phyloP scores from a whole-genome alignment of 768 basidiomycete genomes.

The Podaxis sp. region DNA sequence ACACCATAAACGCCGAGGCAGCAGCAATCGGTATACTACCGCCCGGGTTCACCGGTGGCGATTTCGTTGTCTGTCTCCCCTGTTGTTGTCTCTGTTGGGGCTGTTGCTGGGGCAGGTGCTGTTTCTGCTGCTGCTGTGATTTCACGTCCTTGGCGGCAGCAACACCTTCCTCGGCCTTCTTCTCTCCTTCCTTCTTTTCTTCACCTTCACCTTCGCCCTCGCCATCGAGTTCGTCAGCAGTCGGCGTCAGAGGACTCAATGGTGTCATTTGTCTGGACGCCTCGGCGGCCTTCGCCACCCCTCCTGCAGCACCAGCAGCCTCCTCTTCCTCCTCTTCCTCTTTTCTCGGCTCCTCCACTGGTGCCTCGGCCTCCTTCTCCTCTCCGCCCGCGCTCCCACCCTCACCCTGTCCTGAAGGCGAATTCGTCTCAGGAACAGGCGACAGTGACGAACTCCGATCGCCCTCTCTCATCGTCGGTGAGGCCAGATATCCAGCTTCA shows the following conservation, averaged over 20 bases:
- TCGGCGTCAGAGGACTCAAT: conserved; percentile 73
- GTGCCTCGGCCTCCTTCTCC: conserved; percentile 34
- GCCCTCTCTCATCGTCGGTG: conserved; percentile 25
- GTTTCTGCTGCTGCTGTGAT: conserved; percentile 7
- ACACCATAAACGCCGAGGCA: conserved; percentile 7
- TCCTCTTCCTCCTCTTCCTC: conserved; percentile 38
- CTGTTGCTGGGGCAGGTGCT: neutral
- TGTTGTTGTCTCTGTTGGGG: neutral
- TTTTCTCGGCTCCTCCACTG: conserved; percentile 29
- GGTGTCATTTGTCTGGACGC: conserved; percentile 64
- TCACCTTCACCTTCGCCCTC: conserved; percentile 27
- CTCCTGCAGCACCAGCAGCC: conserved; percentile 13
- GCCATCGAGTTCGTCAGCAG: conserved; percentile 49
- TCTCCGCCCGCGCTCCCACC: conserved; percentile 27
- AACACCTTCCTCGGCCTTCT: conserved; percentile 5
- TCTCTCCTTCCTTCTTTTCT: conserved; percentile 17
- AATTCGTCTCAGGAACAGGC: conserved; percentile 47
- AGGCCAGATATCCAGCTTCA: conserved; percentile 2
- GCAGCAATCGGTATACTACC: neutral
- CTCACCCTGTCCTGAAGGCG: conserved; percentile 25
- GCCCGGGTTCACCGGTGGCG: neutral
- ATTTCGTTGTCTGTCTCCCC: conserved; percentile 7
- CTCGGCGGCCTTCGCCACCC: conserved; percentile 24
- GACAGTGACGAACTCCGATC: conserved; percentile 59
- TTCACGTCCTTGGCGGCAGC: neutral